Evolutionary conservation across 1,284 basidiomycete species (phyloP), one percentile per base, ranked within the genome.

Genomic region (Rhodotorula mucilaginosa): DNA sequence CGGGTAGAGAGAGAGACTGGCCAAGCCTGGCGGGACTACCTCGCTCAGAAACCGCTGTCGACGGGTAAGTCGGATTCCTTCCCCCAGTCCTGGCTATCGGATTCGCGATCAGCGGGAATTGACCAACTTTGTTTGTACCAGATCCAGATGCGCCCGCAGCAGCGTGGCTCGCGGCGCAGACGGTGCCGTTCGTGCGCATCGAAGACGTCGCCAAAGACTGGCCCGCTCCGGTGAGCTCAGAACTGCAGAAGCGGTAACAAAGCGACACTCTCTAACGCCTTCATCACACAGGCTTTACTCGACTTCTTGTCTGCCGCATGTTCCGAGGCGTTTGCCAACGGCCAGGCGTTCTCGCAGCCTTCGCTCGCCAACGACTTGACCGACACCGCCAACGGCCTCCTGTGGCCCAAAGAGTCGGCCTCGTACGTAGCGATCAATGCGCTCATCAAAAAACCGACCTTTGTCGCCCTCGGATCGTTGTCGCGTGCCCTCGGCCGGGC

Each of bases 401-500:
- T 16, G 2, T 78, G 77, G 77, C 46, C 51, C 26, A 59, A 62
- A 7, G 68, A 68, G 0, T 75, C 74, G 2, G 46, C 67, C 6
- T 76, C 76, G 12, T 69, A 74, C 63, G 19, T 46, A 15, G 39
- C 54, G 7, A 49, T 78, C 18, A 47, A 66, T 2, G 5, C 59
- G 12, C 59, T 74, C 39, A 54, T 49, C 21, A 12, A 46, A 10
- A 51, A 61, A 1, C 62, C 68, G 0, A 57, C 71, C 15, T 76
- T 75, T 59, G 31, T 26, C 26, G 3, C 52, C 21, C 74, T 78
- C 39, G 77, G 76, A 2, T 72, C 74, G 1, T 62, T 77, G 51
- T 77, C 76, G 0, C 73, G 77, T 5, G 63, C 74, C 3, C n/a
- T 78, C 31, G 76, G 76, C 57, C 75, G 75, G 19, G 51, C 67